Conservation (phyloP, 2,329 filamentous ascomycete genomes). For the Neofusicoccum sp. region DNA sequence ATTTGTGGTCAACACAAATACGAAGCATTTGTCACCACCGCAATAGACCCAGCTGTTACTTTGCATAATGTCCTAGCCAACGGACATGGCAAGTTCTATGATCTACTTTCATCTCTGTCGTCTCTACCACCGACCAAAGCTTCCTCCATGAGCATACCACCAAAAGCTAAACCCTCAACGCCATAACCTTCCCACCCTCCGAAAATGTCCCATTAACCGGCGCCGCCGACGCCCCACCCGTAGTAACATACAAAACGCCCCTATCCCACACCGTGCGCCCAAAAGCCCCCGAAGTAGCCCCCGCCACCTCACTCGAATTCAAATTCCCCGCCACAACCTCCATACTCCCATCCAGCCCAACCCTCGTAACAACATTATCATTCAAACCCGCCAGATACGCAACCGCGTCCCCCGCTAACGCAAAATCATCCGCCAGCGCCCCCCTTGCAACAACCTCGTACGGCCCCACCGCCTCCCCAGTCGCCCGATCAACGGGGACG, state of each 20-base stretch:
- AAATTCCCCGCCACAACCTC: slow-evolving; percentile 20
- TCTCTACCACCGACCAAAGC: too few relatives aligned
- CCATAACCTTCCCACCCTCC: slow-evolving; percentile 31
- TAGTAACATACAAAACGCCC: slow-evolving; percentile 29
- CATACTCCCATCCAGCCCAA: slow-evolving; percentile 18
- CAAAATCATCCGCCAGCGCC: not conserved
- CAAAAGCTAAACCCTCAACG: not conserved
- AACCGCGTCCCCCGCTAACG: not conserved
- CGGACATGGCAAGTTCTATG: too few relatives aligned
- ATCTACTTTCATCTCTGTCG: too few relatives aligned
- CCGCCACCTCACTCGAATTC: slow-evolving; percentile 21
- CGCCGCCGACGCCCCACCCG: slow-evolving; percentile 27
- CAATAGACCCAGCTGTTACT: too few relatives aligned
- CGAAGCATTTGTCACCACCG: too few relatives aligned
- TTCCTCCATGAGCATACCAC: too few relatives aligned
- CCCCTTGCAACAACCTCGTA: not conserved
- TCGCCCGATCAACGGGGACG: slow-evolving; percentile 22
- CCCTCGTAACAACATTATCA: not conserved
- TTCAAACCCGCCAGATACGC: not conserved
- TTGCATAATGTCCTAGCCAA: too few relatives aligned
- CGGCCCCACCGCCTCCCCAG: not conserved
- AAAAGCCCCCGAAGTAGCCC: slow-evolving; percentile 25
- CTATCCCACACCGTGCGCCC: slow-evolving; percentile 26
- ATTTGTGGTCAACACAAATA: too few relatives aligned
- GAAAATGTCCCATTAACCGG: slow-evolving; percentile 27